Evolutionary conservation across 768 basidiomycete genomes (phyloP).

Genomic region (Tylopilus sp.): DNA sequence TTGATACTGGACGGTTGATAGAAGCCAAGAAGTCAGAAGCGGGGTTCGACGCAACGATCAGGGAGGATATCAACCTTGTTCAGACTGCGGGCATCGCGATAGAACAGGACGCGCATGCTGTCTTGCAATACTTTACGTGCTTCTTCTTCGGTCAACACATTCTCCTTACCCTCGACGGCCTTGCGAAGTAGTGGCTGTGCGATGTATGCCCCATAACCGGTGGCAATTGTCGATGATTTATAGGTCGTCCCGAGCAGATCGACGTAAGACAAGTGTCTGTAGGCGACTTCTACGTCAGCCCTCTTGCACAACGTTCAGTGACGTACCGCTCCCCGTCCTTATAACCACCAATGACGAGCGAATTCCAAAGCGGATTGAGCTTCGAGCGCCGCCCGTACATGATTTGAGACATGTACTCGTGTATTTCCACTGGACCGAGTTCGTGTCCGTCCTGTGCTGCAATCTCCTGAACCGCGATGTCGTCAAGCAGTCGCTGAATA

Average conservation of each 20-base stretch:
- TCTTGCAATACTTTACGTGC: slow-evolving; percentile 77
- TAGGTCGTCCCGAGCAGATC: slow-evolving; percentile 98
- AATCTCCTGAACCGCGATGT: slow-evolving; percentile 74
- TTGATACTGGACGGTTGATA: slow-evolving; percentile 71
- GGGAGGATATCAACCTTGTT: slow-evolving; percentile 68
- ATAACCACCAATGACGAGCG: slow-evolving; percentile 87
- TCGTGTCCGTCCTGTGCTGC: slow-evolving; percentile 79
- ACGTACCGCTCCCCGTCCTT: slow-evolving; percentile 77
- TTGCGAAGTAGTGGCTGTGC: slow-evolving; percentile 90
- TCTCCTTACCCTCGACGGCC: slow-evolving; percentile 81
- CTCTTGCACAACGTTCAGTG: not conserved
- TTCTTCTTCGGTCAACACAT: slow-evolving; percentile 71
- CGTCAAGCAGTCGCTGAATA: slow-evolving; percentile 77
- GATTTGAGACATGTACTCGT: slow-evolving; percentile 85
- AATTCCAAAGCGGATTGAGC: slow-evolving; percentile 95
- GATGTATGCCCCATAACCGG: slow-evolving; percentile 90
- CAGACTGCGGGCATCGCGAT: slow-evolving; percentile 91
- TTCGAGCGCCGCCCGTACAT: slow-evolving; percentile 89
- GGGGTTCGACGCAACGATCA: not conserved
- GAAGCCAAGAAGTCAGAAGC: not conserved
- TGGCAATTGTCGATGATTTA: slow-evolving; percentile 87
- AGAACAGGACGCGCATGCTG: slow-evolving; percentile 91
- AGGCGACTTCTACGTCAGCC: not conserved
- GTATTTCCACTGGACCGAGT: slow-evolving; percentile 85
- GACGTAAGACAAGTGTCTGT: slow-evolving; percentile 89